Evolutionary conservation across 441 rosid species (phyloP).

Genomic region (Populus hybrid): DNA sequence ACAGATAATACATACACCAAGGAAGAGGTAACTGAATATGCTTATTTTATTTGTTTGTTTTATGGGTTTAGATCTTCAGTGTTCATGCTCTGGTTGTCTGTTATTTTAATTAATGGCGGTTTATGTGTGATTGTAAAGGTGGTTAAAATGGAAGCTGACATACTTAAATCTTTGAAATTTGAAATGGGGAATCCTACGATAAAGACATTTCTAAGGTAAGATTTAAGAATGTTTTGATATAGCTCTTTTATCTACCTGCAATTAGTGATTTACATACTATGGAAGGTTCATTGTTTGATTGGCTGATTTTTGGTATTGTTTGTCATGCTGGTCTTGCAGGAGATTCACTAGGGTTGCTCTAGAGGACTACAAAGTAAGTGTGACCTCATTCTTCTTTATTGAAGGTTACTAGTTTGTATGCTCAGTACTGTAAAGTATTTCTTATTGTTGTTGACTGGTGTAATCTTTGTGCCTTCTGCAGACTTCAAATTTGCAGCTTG

Average conservation of each 20-base stretch:
- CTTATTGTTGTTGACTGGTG: conserved; percentile 8
- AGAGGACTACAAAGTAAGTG: conserved; percentile 54
- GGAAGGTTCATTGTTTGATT: background rate
- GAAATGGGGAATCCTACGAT: conserved; percentile 71
- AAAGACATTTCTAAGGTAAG: conserved; percentile 59
- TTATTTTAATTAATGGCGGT: background rate
- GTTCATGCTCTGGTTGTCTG: background rate
- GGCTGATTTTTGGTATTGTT: background rate
- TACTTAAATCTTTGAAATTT: conserved; percentile 54
- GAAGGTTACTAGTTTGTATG: background rate
- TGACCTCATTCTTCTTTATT: background rate
- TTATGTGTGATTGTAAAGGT: conserved; percentile 29
- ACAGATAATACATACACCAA: conserved; percentile 73
- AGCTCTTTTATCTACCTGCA: background rate
- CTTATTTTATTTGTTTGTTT: background rate
- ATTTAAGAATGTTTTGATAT: background rate
- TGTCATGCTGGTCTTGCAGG: conserved; percentile 31
- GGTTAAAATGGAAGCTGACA: conserved; percentile 66
- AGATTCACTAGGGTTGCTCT: conserved; percentile 52
- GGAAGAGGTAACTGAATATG: conserved; percentile 36
- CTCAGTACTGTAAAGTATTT: background rate
- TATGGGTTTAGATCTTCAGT: background rate
- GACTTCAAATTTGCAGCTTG: conserved; percentile 53
- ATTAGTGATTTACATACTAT: background rate
- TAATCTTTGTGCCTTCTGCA: conserved; percentile 22